Conservation (phyloP, 441 rosid species). For the Populus hybrid region DNA sequence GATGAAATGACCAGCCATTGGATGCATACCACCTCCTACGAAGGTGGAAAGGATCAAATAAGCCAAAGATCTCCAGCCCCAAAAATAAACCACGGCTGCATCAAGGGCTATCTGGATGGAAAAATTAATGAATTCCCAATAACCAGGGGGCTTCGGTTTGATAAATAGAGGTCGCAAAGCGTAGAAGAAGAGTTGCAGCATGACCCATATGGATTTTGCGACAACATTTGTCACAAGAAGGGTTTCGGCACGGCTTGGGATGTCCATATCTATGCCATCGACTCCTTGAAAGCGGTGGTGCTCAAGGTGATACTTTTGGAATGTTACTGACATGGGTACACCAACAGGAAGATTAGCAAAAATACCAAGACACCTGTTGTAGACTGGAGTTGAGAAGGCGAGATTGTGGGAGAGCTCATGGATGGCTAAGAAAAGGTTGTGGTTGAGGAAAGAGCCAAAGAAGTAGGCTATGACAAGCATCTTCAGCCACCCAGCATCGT, state of each 20-base stretch:
- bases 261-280: conserved; percentile 83
- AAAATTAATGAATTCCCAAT: conserved; percentile 66
- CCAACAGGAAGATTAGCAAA: conserved; percentile 91
- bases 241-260: conserved; percentile 72
- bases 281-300: conserved; percentile 93
- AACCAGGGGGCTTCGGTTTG: conserved; percentile 90
- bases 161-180: conserved; percentile 78
- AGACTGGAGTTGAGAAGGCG: conserved; percentile 75
- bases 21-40: conserved; percentile 96
- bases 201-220: conserved; percentile 72
- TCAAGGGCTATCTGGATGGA: conserved; percentile 53
- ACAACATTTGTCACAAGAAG: conserved; percentile 49
- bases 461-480: conserved; percentile 62
- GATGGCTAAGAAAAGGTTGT: conserved; percentile 87
- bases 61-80: conserved; percentile 72
- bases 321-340: conserved; percentile 88
- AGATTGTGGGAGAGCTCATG: conserved; percentile 95
- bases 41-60: conserved; percentile 85
- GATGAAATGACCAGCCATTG: conserved; percentile 78
- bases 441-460: conserved; percentile 89
- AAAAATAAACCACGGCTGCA: conserved; percentile 44
- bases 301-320: conserved; percentile 93
- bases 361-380: conserved; percentile 85
- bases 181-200: conserved; percentile 82
- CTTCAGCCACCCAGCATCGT: conserved; percentile 67